Conservation (phyloP, 192 early-diverging fungal genomes). For the Entomortierella parvispora region DNA sequence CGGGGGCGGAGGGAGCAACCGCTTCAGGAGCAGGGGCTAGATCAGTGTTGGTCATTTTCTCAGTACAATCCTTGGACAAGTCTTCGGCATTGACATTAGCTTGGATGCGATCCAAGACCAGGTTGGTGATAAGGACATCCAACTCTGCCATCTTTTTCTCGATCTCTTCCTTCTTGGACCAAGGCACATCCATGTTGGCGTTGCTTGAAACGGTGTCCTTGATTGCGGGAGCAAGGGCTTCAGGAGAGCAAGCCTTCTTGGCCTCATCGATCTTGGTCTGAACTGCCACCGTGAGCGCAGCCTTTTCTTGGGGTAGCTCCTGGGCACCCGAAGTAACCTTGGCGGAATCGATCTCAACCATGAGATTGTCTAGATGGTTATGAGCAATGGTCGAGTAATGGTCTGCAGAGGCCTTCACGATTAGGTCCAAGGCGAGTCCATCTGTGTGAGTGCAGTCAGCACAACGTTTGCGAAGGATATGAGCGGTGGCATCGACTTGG, state of each 20-base stretch:
- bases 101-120: constrained; percentile 25
- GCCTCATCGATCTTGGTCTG: constrained; percentile 26
- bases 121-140: constrained; percentile 6
- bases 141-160: constrained; percentile 19
- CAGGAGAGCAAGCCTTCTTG: constrained; percentile 22
- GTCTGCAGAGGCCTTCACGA: constrained; percentile 31
- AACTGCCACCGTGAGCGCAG: constrained; percentile 5
- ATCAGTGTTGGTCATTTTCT: constrained; percentile 44
- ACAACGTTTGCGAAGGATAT: constrained; percentile 8
- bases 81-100: constrained; percentile 19
- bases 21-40: constrained; percentile 5
- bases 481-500: background rate
- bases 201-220: constrained; percentile 7
- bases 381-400: constrained; percentile 30
- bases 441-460: constrained; percentile 14
- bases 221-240: constrained; percentile 18
- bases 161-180: constrained; percentile 24
- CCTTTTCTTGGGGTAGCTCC: constrained; percentile 22
- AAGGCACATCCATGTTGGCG: constrained; percentile 9
- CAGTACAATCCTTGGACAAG: constrained; percentile 45
- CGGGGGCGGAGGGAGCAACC: background rate
- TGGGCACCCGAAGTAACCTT: constrained; percentile 16
- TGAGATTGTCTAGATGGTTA: constrained; percentile 23
- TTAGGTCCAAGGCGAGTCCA: constrained; percentile 9
- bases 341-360: constrained; percentile 18